Evolutionary conservation across 2,329 filamentous ascomycete genomes (phyloP).

Genomic region (Amauroascus niger): DNA sequence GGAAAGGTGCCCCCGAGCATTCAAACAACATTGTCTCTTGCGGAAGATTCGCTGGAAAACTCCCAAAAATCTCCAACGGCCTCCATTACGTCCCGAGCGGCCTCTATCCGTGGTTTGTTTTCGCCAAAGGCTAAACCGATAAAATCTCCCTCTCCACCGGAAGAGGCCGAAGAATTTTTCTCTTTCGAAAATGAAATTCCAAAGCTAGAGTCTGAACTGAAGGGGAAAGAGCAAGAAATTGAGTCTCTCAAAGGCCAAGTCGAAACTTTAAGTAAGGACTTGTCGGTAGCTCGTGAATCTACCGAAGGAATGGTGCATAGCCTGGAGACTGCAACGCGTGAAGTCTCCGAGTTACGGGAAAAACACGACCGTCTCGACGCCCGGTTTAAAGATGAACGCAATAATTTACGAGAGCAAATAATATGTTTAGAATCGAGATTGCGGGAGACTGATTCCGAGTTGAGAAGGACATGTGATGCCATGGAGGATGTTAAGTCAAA

Average conservation of each 20-base stretch:
- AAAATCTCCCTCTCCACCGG: constrained; percentile 23
- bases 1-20: constrained; percentile 19
- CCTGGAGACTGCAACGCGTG: constrained; percentile 57
- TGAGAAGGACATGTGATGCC: constrained; percentile 24
- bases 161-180: constrained; percentile 64
- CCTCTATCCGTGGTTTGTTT: constrained; percentile 30
- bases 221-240: constrained; percentile 61
- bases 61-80: constrained; percentile 26
- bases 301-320: constrained; percentile 55
- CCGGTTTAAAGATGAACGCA: constrained; percentile 39
- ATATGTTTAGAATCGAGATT: constrained; percentile 35
- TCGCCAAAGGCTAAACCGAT: constrained; percentile 30
- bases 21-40: constrained; percentile 37
- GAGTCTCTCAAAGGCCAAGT: constrained; percentile 61
- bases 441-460: constrained; percentile 24
- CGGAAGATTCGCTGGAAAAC: constrained; percentile 21
- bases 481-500: constrained; percentile 30
- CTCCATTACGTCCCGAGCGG: constrained; percentile 27
- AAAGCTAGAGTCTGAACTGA: constrained; percentile 64
- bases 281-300: constrained; percentile 62
- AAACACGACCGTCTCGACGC: constrained; percentile 41
- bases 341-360: constrained; percentile 50
- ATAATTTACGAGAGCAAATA: constrained; percentile 34
- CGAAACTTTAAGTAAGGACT: constrained; percentile 56
- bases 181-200: constrained; percentile 84